These are phyloP conservation scores for Ceratocystis cubensis DNA, from an alignment of 2,329 filamentous ascomycete species.

Conservation along the genomic window DNA sequence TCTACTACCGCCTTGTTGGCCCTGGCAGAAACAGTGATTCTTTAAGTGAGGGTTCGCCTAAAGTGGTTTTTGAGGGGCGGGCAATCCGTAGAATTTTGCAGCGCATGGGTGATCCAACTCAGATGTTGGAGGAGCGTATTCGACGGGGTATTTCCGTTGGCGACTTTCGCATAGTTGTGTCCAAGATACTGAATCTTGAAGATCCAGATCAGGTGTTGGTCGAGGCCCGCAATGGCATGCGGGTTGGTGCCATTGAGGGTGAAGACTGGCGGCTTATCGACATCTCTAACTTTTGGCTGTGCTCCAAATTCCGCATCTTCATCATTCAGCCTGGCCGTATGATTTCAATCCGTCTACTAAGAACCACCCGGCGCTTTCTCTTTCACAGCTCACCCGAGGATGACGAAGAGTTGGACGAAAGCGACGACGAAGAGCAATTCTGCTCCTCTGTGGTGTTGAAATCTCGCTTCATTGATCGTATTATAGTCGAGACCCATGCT, in stretches of 20 bases:
- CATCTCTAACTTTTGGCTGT: conserved; percentile 16
- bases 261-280: conserved; percentile 18
- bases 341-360: conserved; percentile 11
- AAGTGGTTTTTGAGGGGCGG: background rate
- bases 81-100: background rate
- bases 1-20: conserved; percentile 15
- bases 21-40: conserved; percentile 3
- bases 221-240: conserved; percentile 19
- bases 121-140: conserved; percentile 7
- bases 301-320: conserved; percentile 18
- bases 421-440: background rate
- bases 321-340: background rate
- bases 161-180: conserved; percentile 10
- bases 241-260: conserved; percentile 16
- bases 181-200: conserved; percentile 11
- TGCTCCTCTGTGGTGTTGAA: background rate
- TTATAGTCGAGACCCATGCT: background rate
- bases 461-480: conserved; percentile 6
- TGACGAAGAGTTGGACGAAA: conserved; percentile 14
- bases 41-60: background rate
- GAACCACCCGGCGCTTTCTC: conserved; percentile 14
- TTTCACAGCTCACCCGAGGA: conserved; percentile 17
- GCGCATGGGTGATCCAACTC: background rate
- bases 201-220: conserved; percentile 17
- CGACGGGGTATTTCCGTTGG: conserved; percentile 7